Evolutionary conservation across 768 basidiomycete genomes (phyloP).

Genomic region (Dendrothele bispora): DNA sequence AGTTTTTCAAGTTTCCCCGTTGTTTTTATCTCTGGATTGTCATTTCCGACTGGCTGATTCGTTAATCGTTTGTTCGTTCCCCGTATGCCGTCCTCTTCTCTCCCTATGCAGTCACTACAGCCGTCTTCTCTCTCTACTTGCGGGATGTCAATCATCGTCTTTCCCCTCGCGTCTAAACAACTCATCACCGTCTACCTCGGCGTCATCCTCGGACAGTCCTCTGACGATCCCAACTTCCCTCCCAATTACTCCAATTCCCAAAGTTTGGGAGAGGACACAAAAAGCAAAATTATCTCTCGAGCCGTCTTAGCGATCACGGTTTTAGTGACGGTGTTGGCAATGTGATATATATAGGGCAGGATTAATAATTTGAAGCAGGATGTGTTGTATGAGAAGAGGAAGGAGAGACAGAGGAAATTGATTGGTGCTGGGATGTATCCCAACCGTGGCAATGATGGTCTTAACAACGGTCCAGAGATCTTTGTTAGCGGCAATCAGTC

Average conservation of each 20-base stretch:
- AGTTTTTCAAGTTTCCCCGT: slow-evolving; percentile 21
- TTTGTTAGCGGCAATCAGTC: slow-evolving; percentile 36
- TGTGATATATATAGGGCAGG: slow-evolving; percentile 79
- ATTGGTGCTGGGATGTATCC: slow-evolving; percentile 22
- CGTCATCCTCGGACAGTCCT: slow-evolving; percentile 63
- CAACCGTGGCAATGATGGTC: slow-evolving; percentile 4
- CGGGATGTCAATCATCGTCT: slow-evolving; percentile 80
- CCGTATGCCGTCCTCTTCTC: no score
- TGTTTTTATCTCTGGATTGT: background rate
- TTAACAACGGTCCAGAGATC: slow-evolving; percentile 8
- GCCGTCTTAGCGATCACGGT: slow-evolving; percentile 66
- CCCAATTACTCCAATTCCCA: no score
- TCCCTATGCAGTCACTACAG: slow-evolving; percentile 86
- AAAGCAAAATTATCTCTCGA: slow-evolving; percentile 67
- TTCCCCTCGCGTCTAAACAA: slow-evolving; percentile 86
- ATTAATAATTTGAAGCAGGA: slow-evolving; percentile 69
- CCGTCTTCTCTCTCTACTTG: slow-evolving; percentile 87
- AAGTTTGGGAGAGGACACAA: slow-evolving; percentile 37
- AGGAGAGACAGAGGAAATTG: slow-evolving; percentile 66
- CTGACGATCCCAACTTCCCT: no score
- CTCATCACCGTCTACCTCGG: slow-evolving; percentile 91
- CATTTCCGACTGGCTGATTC: no score
- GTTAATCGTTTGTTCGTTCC: no score
- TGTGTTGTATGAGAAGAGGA: slow-evolving; percentile 69
- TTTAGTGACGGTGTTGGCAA: slow-evolving; percentile 70